Base-by-base conservation (phyloP, 495 filamentous ascomycete genomes). In the Beverwykella pulmonaria region DNA sequence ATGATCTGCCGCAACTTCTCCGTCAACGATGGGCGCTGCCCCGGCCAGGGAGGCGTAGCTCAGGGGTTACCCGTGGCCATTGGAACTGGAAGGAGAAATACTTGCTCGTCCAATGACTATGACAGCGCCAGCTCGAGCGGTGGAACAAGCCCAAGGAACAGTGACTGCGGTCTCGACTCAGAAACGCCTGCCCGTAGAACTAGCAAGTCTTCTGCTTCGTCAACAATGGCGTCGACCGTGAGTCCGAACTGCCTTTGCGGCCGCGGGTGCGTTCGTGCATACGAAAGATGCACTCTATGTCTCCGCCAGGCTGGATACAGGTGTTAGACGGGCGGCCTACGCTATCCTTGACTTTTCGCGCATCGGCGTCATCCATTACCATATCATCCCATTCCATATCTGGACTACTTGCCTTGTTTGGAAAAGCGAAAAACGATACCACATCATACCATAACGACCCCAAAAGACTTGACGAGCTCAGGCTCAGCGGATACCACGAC, bases 1-100 rank as follows among this genome's bases (percentile, higher is more conserved):
- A 90, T 96, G 82, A 93, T 98, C 64, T 98, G 94, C 82, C 90
- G 93, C 75, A 96, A 97, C 80, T 97, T 98, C 81, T 97, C 93
- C 65, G 88, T 96, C 76, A 98, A 97, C 77, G 94, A 96, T 72
- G 93, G 93, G 79, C 95, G 93, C 92, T 87, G 85, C 65, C 87
- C 87, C 5, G 81, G 91, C 79, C 83, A 86, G 48, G 81, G 82
- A 30, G 91, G 90, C 25, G 87, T 92, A 50, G 83, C 94, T 74
- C 92, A 97, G 84, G 92, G 92, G 41, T 81, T 94, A 46, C 92
- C 92, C 48, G 91, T 87, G 44, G 84, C 87, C 5, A 89, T 88
- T 76, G 87, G 87, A 17, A 84, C 84, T 22, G 87, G 87, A 12
- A 75, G 86, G 44, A 79, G 80, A 69, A 76, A 74, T 49, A 73